These are phyloP conservation scores for Ceratobasidium theobromae DNA, from an alignment of 1,284 basidiomycete species.

Conservation along the genomic window DNA sequence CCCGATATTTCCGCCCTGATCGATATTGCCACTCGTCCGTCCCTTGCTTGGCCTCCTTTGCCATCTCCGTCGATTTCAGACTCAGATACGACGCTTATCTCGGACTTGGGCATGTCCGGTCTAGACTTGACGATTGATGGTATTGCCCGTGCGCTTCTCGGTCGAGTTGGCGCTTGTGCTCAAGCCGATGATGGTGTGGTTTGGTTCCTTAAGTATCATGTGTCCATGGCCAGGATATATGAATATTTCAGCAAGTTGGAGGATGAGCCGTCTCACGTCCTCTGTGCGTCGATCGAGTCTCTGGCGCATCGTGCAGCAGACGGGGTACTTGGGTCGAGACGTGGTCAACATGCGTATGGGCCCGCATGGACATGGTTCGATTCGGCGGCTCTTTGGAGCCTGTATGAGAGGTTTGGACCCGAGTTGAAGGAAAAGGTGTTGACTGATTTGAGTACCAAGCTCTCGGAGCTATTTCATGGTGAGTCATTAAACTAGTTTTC, in stretches of 20 bases:
- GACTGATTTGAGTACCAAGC: not conserved
- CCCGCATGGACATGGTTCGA: not conserved
- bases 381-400: constrained; percentile 1
- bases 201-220: constrained; percentile 18
- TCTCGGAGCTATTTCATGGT: constrained; percentile 14
- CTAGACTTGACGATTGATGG: not conserved
- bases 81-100: not conserved
- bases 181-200: not conserved
- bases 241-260: not conserved
- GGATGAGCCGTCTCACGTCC: not conserved
- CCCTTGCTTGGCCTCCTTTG: not conserved
- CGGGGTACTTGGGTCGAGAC: not conserved
- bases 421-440: constrained; percentile 3
- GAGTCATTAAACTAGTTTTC: not conserved
- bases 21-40: not conserved
- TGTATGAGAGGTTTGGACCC: constrained; percentile 16
- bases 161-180: not conserved
- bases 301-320: constrained; percentile 9
- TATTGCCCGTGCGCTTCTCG: constrained; percentile 1
- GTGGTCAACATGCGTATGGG: not conserved
- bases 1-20: not conserved
- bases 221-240: constrained; percentile 16
- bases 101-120: not conserved
- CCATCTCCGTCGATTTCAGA: not conserved
- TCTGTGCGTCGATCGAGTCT: not conserved